A percentile compares a stretch with the other conserved stretches of the same genome.
These are phyloP conservation scores for Didymella segeticola DNA, from an alignment of 2,329 filamentous ascomycete species.

Conservation along the genomic window DNA sequence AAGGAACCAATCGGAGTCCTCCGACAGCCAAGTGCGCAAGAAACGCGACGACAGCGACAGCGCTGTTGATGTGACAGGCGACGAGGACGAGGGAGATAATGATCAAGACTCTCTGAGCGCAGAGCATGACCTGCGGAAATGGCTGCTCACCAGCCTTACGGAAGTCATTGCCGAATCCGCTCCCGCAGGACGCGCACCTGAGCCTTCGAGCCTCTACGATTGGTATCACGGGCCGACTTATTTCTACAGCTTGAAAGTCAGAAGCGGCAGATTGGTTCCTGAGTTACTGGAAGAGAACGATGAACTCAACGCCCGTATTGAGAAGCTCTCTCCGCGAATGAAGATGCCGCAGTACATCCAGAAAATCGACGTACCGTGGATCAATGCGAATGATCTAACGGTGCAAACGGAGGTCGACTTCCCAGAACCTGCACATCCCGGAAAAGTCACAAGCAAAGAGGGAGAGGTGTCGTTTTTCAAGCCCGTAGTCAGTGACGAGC, in stretches of 20 bases:
- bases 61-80: conserved; percentile 23
- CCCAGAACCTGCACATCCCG: conserved; percentile 27
- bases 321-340: conserved; percentile 18
- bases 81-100: conserved; percentile 16
- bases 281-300: conserved; percentile 16
- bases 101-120: conserved; percentile 26
- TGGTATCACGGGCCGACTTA: conserved; percentile 32
- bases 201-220: conserved; percentile 21
- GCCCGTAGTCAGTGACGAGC: conserved; percentile 21
- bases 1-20: conserved; percentile 3
- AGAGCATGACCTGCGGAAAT: conserved; percentile 22
- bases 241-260: conserved; percentile 20
- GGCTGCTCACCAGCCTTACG: conserved; percentile 19
- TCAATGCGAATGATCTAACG: conserved; percentile 21
- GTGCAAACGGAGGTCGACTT: conserved; percentile 26
- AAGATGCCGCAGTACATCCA: conserved; percentile 30
- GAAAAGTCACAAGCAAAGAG: conserved; percentile 12
- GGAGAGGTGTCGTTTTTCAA: conserved; percentile 25
- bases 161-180: conserved; percentile 19
- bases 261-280: conserved; percentile 8
- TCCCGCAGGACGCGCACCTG: conserved; percentile 22
- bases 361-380: conserved; percentile 23
- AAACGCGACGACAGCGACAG: conserved; percentile 25
- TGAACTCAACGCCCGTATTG: conserved; percentile 20
- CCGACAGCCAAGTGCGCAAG: conserved; percentile 2